Percentiles rank a stretch among this genome's conserved stretches.
Conservation (phyloP, 331 rosid genomes). For the Malus hybrid region DNA sequence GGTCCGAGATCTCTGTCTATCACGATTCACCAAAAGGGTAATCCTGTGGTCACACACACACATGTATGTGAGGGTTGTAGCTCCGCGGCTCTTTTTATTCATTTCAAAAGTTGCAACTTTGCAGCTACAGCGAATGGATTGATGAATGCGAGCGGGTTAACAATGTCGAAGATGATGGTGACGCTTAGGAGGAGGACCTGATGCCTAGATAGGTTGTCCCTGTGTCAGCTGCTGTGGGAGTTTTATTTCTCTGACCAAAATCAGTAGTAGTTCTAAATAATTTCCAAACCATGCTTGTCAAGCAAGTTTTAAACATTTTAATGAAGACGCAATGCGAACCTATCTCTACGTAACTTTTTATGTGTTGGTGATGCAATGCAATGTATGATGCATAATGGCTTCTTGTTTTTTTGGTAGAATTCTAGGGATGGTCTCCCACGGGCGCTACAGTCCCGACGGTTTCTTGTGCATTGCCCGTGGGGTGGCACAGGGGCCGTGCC, state of each 20-base stretch:
- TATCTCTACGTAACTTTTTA: not conserved
- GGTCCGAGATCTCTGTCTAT: too few species aligned
- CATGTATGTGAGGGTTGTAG: not conserved
- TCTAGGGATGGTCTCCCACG: too few species aligned
- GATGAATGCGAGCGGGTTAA: constrained; percentile 81
- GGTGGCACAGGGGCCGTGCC: too few species aligned
- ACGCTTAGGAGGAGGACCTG: constrained; percentile 24
- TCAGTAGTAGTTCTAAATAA: not conserved
- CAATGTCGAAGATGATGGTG: constrained; percentile 55
- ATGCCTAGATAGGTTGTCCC: too few species aligned
- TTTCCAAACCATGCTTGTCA: not conserved
- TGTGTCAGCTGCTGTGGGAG: too few species aligned
- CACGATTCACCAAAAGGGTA: too few species aligned
- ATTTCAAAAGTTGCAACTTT: not conserved
- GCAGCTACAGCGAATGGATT: constrained; percentile 85
- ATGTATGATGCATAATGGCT: not conserved
- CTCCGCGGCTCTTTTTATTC: not conserved
- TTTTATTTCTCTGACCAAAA: not conserved
- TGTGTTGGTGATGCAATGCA: not conserved
- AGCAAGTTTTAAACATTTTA: not conserved
- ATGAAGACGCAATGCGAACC: not conserved
- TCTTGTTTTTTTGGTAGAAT: not conserved
- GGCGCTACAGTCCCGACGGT: too few species aligned
- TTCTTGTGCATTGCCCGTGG: too few species aligned
- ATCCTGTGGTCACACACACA: not conserved